A percentile compares a stretch with the other conserved stretches of the same genome.
These are phyloP conservation scores for Phytophthora pisi DNA, from an alignment of 352 stramenopile genomes.

Conservation along the genomic window DNA sequence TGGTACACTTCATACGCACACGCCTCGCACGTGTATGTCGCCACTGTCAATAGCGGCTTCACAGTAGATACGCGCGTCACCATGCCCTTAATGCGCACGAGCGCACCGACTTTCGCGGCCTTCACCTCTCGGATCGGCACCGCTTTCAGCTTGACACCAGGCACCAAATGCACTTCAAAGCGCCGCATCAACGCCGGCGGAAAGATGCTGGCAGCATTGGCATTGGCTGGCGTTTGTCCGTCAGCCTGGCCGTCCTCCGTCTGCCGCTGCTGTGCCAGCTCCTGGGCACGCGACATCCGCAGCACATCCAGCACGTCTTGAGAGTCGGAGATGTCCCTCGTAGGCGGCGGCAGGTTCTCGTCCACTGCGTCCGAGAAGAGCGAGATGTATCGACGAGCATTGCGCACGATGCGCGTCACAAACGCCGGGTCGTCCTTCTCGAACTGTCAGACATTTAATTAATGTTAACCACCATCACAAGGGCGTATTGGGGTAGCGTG, in stretches of 20 bases:
- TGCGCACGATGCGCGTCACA: slow-evolving; percentile 82
- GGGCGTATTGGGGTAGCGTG: not conserved
- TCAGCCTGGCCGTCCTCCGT: slow-evolving; percentile 36
- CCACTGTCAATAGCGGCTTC: slow-evolving; percentile 96
- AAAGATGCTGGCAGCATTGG: slow-evolving; percentile 75
- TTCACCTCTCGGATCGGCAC: slow-evolving; percentile 95
- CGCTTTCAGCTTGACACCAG: slow-evolving; percentile 86
- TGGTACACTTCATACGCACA: slow-evolving; percentile 98
- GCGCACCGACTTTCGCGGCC: slow-evolving; percentile 93
- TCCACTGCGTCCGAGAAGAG: slow-evolving; percentile 91
- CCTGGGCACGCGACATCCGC: slow-evolving; percentile 74
- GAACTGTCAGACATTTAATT: slow-evolving; percentile 43
- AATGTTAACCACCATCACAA: slow-evolving; percentile 31
- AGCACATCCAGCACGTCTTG: slow-evolving; percentile 89
- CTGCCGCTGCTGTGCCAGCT: slow-evolving; percentile 64
- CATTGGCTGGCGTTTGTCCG: slow-evolving; percentile 26
- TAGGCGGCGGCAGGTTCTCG: slow-evolving; percentile 83
- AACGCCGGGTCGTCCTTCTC: slow-evolving; percentile 82
- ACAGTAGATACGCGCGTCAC: slow-evolving; percentile 98
- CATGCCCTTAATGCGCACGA: slow-evolving; percentile 98
- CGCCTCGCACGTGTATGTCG: slow-evolving; percentile 97
- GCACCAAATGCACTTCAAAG: slow-evolving; percentile 85
- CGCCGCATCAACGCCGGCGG: slow-evolving; percentile 92
- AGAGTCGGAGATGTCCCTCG: slow-evolving; percentile 76
- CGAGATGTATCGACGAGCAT: slow-evolving; percentile 89